Conservation (phyloP, 2,329 filamentous ascomycete genomes). For the Ophiostoma sp. region DNA sequence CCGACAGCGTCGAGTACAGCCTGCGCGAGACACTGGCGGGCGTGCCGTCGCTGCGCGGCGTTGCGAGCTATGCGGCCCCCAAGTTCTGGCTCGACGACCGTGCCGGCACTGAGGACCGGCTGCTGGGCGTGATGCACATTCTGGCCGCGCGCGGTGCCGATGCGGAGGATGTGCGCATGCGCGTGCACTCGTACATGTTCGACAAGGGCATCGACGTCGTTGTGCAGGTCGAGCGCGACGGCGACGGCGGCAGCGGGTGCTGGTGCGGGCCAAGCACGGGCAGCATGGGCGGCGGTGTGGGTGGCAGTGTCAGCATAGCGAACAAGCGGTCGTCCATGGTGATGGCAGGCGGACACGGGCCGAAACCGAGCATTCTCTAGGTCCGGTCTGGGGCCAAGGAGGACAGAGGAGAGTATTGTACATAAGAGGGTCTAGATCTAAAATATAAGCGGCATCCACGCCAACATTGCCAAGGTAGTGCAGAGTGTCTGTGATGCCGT, state of each 20-base stretch:
- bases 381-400: background rate
- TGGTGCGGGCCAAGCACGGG: slow-evolving; percentile 47
- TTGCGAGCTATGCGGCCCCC: slow-evolving; percentile 77
- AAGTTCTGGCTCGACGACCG: slow-evolving; percentile 89
- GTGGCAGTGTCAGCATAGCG: slow-evolving; percentile 3
- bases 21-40: slow-evolving; percentile 81
- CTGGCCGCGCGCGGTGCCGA: slow-evolving; percentile 67
- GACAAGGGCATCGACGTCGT: slow-evolving; percentile 72
- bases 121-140: slow-evolving; percentile 82
- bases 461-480: background rate
- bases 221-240: slow-evolving; percentile 82
- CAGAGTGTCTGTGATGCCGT: background rate
- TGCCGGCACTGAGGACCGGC: slow-evolving; percentile 48
- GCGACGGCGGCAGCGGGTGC: slow-evolving; percentile 41
- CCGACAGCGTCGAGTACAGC: slow-evolving; percentile 79
- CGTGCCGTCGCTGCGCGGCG: slow-evolving; percentile 73
- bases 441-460: background rate
- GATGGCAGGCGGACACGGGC: slow-evolving; percentile 18
- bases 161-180: slow-evolving; percentile 74
- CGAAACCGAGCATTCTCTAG: slow-evolving; percentile 18
- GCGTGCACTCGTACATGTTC: slow-evolving; percentile 66
- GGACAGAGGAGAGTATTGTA: background rate
- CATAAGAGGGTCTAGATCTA: background rate
- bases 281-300: background rate
- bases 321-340: slow-evolving; percentile 33